Evolutionary conservation across 2,329 filamentous ascomycete genomes (phyloP).

Genomic region (Colletotrichum godetiae): DNA sequence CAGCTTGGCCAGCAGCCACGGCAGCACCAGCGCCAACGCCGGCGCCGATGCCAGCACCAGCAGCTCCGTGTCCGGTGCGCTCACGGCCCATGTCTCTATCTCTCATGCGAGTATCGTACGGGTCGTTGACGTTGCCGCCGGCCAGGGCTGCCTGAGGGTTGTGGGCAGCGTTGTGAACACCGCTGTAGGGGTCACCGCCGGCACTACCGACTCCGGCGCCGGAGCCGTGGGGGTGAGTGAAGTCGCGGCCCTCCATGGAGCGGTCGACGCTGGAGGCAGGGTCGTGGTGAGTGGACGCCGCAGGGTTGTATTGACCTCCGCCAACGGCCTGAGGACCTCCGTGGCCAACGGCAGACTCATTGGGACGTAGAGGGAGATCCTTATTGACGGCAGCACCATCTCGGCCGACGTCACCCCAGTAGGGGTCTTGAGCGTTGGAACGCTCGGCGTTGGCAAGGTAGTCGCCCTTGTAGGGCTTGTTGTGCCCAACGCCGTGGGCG

Average conservation of each 20-base stretch:
- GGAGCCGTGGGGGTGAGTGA: constrained; percentile 28
- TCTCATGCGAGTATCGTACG: constrained; percentile 32
- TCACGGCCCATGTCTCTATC: constrained; percentile 35
- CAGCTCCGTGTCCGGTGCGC: constrained; percentile 21
- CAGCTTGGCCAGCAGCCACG: constrained; percentile 13
- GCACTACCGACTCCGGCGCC: constrained; percentile 5
- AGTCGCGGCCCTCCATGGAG: constrained; percentile 23
- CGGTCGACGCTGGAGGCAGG: constrained; percentile 26
- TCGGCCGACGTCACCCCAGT: constrained; percentile 30
- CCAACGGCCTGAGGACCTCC: constrained; percentile 8
- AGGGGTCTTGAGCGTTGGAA: constrained; percentile 9
- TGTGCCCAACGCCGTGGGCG: constrained; percentile 4
- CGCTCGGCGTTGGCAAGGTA: constrained; percentile 2
- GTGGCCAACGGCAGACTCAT: not conserved
- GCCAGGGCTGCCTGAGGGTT: constrained; percentile 24
- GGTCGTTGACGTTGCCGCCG: constrained; percentile 16
- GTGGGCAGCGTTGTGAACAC: not conserved
- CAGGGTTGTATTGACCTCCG: constrained; percentile 30
- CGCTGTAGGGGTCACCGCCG: constrained; percentile 20
- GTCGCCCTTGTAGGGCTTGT: not conserved
- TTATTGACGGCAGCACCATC: constrained; percentile 27
- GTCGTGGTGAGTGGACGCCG: constrained; percentile 15
- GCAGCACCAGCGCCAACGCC: constrained; percentile 19
- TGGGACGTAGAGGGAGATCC: constrained; percentile 29
- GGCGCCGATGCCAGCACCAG: constrained; percentile 24